Percentiles rank a stretch among this genome's conserved stretches.
These are phyloP conservation scores for Aspergillus sp. DNA, from an alignment of 2,329 filamentous ascomycete species.

Conservation along the genomic window DNA sequence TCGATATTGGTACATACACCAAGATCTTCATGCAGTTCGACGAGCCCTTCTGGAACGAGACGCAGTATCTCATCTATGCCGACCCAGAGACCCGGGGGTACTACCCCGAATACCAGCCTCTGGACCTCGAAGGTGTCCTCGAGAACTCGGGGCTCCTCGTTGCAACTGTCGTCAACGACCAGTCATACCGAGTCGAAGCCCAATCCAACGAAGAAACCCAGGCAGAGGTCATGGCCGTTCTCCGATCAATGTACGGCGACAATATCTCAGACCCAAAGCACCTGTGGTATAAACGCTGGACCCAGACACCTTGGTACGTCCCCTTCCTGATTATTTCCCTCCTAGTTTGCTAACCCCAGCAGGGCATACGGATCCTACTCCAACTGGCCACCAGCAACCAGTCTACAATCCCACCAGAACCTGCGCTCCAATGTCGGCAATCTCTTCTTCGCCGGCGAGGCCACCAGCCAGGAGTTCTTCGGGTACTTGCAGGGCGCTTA, in stretches of 20 bases:
- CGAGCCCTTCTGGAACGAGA: conserved; percentile 61
- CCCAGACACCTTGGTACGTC: conserved; percentile 21
- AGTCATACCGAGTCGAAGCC: conserved; percentile 59
- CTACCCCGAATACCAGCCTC: conserved; percentile 64
- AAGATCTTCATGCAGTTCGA: conserved; percentile 71
- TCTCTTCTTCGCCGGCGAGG: conserved; percentile 66
- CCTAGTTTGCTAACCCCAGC: not conserved
- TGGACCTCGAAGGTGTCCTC: conserved; percentile 58
- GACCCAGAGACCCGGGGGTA: conserved; percentile 49
- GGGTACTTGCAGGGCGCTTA: conserved; percentile 65
- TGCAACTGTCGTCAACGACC: conserved; percentile 58
- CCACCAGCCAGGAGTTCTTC: conserved; percentile 61
- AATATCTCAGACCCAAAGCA: conserved; percentile 58
- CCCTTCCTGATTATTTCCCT: not conserved
- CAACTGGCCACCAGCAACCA: conserved; percentile 65
- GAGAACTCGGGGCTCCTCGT: conserved; percentile 65
- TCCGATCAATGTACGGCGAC: conserved; percentile 61
- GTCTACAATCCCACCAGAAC: conserved; percentile 62
- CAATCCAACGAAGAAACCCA: conserved; percentile 60
- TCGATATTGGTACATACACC: conserved; percentile 69
- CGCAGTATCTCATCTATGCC: conserved; percentile 55
- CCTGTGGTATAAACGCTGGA: conserved; percentile 64
- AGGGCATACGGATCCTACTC: conserved; percentile 63
- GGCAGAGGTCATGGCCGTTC: conserved; percentile 56
- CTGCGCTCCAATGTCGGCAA: conserved; percentile 40